Percentiles rank a stretch among this genome's conserved stretches.
phyloP scores from a whole-genome alignment of 2,329 filamentous ascomycete species.

The Pseudogymnoascus sp. region DNA sequence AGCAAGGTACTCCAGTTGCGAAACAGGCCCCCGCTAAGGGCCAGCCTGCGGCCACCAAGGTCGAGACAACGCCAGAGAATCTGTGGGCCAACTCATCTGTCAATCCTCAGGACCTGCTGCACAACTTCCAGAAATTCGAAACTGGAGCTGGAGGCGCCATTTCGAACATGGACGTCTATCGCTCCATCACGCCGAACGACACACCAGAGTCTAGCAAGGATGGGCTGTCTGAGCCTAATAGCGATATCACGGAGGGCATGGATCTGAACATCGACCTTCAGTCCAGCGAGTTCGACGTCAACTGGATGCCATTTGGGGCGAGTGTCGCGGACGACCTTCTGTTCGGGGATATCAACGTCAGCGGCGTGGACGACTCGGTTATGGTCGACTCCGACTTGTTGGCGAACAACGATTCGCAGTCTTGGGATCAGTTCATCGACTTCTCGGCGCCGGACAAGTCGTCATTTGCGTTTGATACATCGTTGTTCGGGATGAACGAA shows the following conservation, averaged over 20 bases:
- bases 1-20: constrained; percentile 21
- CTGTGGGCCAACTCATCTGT: constrained; percentile 40
- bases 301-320: constrained; percentile 39
- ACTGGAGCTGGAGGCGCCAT: constrained; percentile 39
- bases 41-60: constrained; percentile 22
- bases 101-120: constrained; percentile 44
- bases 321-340: constrained; percentile 37
- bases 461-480: constrained; percentile 44
- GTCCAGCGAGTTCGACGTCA: constrained; percentile 20
- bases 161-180: constrained; percentile 45
- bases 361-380: constrained; percentile 18
- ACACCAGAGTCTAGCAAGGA: constrained; percentile 59
- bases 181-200: constrained; percentile 51
- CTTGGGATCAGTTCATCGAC: constrained; percentile 43
- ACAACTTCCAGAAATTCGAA: constrained; percentile 35
- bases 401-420: constrained; percentile 23
- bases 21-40: constrained; percentile 20
- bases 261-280: constrained; percentile 44
- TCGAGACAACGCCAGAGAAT: constrained; percentile 19
- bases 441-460: constrained; percentile 42
- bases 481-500: constrained; percentile 35
- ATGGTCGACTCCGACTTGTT: constrained; percentile 23
- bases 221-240: constrained; percentile 51
- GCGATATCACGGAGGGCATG: constrained; percentile 50
- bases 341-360: constrained; percentile 30